phyloP scores from a whole-genome alignment of 2,329 filamentous ascomycete genomes.

The Apiospora hydei region DNA sequence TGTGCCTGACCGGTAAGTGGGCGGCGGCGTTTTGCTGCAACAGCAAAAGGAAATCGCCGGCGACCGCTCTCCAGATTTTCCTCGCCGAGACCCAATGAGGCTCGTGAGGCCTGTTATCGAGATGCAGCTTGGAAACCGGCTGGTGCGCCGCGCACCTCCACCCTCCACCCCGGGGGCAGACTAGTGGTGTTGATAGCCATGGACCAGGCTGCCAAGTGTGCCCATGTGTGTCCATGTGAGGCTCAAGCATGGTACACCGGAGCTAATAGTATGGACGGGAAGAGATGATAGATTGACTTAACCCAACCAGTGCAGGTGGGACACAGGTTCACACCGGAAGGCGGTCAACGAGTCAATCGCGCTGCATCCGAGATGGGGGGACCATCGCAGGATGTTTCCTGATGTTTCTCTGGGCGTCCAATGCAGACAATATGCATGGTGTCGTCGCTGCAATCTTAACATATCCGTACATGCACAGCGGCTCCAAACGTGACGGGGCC shows the following conservation, averaged over 20 bases:
- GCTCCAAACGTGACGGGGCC: background rate
- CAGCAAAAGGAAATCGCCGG: background rate
- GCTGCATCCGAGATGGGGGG: background rate
- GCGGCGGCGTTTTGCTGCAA: background rate
- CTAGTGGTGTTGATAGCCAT: conserved; percentile 13
- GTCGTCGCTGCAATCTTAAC: background rate
- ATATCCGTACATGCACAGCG: background rate
- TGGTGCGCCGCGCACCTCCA: background rate
- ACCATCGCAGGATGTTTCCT: background rate
- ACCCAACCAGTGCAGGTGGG: background rate
- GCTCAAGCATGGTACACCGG: background rate
- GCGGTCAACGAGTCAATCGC: background rate
- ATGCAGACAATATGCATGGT: background rate
- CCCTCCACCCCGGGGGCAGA: background rate
- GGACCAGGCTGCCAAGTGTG: background rate
- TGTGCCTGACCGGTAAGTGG: conserved; percentile 3
- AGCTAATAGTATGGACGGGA: background rate
- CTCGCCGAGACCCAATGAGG: conserved; percentile 7
- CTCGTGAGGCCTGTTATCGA: background rate
- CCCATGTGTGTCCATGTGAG: background rate
- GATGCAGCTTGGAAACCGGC: conserved; percentile 19
- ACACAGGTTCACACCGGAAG: background rate
- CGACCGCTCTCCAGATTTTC: background rate
- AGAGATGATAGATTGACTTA: background rate
- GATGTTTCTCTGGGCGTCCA: background rate